Conservation (phyloP, 2,329 filamentous ascomycete genomes). For the Fusarium euwallaceae region DNA sequence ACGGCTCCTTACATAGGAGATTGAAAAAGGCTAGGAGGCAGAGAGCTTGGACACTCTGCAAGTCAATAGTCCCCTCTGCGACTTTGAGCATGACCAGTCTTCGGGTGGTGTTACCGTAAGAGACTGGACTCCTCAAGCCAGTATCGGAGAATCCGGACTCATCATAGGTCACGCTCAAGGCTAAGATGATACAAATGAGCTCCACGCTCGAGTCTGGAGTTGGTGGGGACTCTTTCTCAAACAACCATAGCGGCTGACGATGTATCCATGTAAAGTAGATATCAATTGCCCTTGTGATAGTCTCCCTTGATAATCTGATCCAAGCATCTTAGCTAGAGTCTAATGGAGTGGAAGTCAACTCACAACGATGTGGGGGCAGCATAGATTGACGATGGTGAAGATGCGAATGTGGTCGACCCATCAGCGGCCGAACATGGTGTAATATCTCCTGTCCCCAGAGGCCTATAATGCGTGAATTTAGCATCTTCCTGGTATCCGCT, state of each 20-base stretch:
- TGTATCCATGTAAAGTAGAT: slow-evolving; percentile 30
- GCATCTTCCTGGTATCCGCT: neutral
- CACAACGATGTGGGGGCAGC: neutral
- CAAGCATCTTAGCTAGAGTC: neutral
- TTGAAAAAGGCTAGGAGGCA: slow-evolving; percentile 24
- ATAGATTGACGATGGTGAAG: neutral
- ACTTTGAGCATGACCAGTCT: slow-evolving; percentile 23
- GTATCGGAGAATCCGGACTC: accelerated
- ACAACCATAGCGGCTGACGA: slow-evolving; percentile 33
- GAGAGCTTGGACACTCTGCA: slow-evolving; percentile 11
- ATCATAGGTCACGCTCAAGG: slow-evolving; percentile 1
- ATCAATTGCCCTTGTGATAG: neutral
- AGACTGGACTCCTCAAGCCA: neutral
- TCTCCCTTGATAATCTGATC: neutral
- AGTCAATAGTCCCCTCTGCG: slow-evolving; percentile 9
- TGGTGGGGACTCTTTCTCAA: neutral
- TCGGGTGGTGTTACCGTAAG: slow-evolving; percentile 10
- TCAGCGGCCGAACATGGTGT: neutral
- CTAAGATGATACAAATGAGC: slow-evolving; percentile 8
- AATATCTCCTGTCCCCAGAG: slow-evolving; percentile 4
- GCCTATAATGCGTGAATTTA: neutral
- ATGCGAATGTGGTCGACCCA: neutral
- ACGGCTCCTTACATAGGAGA: neutral
- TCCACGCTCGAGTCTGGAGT: neutral
- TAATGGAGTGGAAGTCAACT: neutral